phyloP scores from a whole-genome alignment of 2,329 filamentous ascomycete genomes.

The Diaporthe capsici region DNA sequence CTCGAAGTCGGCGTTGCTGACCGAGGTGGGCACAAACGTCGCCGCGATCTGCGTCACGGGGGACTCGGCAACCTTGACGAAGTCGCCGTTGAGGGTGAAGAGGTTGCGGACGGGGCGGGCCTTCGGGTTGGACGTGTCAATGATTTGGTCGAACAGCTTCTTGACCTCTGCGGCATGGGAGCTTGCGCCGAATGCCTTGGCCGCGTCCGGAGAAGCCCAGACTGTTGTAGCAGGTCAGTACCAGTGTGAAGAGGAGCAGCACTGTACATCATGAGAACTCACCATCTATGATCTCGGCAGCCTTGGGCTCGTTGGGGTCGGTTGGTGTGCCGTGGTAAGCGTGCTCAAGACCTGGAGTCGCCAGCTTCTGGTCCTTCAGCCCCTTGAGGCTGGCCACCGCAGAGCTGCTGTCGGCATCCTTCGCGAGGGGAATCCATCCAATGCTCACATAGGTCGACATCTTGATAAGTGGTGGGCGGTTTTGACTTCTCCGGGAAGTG shows the following conservation, averaged over 20 bases:
- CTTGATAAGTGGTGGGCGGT: constrained; percentile 15
- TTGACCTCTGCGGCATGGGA: constrained; percentile 27
- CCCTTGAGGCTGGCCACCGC: constrained; percentile 32
- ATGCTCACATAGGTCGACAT: constrained; percentile 42
- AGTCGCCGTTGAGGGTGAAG: constrained; percentile 37
- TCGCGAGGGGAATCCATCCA: constrained; percentile 41
- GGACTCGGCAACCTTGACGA: constrained; percentile 38
- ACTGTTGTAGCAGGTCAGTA: constrained; percentile 32
- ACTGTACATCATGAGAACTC: not conserved
- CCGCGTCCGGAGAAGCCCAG: constrained; percentile 39
- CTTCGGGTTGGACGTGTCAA: constrained; percentile 41
- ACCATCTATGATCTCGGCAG: constrained; percentile 41
- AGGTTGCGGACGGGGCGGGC: constrained; percentile 37
- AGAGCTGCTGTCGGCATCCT: constrained; percentile 17
- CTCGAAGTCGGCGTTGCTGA: constrained; percentile 38
- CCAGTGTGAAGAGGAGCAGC: not conserved
- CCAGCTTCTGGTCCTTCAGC: constrained; percentile 22
- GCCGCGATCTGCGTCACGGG: constrained; percentile 37
- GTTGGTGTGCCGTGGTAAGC: constrained; percentile 37
- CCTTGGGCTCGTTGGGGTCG: constrained; percentile 40
- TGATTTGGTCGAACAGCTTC: constrained; percentile 29
- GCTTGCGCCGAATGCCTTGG: constrained; percentile 27
- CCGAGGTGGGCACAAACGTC: constrained; percentile 34
- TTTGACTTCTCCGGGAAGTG: constrained; percentile 31
- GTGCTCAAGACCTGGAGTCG: constrained; percentile 36